Percentiles rank a stretch among this genome's conserved stretches.
Evolutionary conservation across 441 rosid genomes (phyloP).

Genomic region (Populus tomentosa): DNA sequence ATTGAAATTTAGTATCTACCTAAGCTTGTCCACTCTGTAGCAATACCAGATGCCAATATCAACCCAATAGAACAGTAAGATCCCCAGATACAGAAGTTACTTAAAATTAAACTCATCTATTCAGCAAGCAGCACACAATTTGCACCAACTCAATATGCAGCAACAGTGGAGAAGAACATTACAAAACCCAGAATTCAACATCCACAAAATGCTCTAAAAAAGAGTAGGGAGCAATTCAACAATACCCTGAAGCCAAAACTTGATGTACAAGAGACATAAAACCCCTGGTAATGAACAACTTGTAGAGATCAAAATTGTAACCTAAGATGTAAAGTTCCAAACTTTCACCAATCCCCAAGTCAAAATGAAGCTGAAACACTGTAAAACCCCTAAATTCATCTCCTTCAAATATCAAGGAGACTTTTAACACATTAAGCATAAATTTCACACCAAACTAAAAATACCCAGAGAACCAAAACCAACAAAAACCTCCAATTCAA

Average conservation of each 20-base stretch:
- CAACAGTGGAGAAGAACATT: neutral
- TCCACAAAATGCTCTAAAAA: neutral
- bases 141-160: neutral
- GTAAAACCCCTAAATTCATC: conserved; percentile 2
- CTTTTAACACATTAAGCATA: neutral
- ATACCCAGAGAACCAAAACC: conserved; percentile 22
- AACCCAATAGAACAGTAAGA: neutral
- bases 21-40: conserved; percentile 7
- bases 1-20: neutral
- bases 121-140: neutral
- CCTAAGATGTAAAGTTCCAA: neutral
- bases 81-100: neutral
- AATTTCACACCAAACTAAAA: conserved; percentile 1
- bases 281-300: neutral
- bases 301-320: conserved; percentile 3
- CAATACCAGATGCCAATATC: conserved; percentile 16
- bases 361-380: conserved; percentile 14
- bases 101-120: neutral
- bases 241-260: neutral
- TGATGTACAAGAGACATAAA: neutral
- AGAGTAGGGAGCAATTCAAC: neutral
- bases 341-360: conserved; percentile 5
- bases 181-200: conserved; percentile 4
- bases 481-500: conserved; percentile 8
- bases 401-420: neutral